These are phyloP conservation scores for Plasmodium malariae DNA, from an alignment of 169 alveolate species.

Conservation along the genomic window DNA sequence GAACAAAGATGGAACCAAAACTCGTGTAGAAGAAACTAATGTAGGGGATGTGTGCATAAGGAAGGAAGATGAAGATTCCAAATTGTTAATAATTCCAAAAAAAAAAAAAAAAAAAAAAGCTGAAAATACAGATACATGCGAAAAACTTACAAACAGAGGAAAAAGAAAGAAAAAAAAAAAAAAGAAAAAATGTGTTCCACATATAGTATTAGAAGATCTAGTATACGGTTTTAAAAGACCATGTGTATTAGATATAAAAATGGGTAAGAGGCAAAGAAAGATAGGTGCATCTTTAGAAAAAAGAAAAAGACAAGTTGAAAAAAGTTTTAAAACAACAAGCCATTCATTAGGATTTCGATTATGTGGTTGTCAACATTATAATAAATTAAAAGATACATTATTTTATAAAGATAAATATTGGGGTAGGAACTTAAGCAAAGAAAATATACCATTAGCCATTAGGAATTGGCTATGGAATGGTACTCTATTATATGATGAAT, in stretches of 20 bases:
- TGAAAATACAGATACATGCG: neutral
- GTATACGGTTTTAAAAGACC: conserved; percentile 81
- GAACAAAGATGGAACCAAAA: no score
- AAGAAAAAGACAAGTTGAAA: conserved; percentile 81
- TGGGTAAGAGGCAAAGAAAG: conserved; percentile 83
- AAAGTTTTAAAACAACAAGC: conserved; percentile 82
- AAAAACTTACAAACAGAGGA: neutral
- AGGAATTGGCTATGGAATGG: conserved; percentile 86
- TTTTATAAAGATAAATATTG: conserved; percentile 83
- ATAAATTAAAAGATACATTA: conserved; percentile 78
- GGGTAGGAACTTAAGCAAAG: conserved; percentile 82
- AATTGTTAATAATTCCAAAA: no score
- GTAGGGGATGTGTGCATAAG: no score
- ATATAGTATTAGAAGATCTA: conserved; percentile 81
- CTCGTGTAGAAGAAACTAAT: no score
- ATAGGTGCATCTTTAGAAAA: conserved; percentile 80
- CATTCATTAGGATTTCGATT: conserved; percentile 83
- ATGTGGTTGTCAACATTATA: conserved; percentile 83
- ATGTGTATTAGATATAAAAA: conserved; percentile 83
- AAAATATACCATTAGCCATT: conserved; percentile 81
- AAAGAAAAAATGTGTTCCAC: conserved; percentile 68
- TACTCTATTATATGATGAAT: conserved; percentile 66
- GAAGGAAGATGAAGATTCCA: no score
- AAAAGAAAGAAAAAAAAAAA: conserved; percentile 5
- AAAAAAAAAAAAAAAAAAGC: neutral